Evolutionary conservation across 768 basidiomycete species (phyloP).

Genomic region (Dendrothele bispora): DNA sequence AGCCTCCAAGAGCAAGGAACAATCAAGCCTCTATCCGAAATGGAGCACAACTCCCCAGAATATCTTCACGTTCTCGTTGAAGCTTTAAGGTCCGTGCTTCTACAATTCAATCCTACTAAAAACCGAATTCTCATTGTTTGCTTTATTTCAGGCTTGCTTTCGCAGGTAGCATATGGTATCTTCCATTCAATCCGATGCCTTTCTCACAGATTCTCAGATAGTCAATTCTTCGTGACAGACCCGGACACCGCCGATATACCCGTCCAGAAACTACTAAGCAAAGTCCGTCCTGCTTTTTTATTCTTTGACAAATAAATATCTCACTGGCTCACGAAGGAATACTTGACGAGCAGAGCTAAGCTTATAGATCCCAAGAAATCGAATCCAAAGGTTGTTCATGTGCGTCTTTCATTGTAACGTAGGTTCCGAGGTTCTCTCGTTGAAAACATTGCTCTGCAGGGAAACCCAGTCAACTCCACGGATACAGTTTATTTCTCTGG

Average conservation of each 20-base stretch:
- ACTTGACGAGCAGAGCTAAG: slow-evolving; percentile 76
- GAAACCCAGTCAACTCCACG: slow-evolving; percentile 79
- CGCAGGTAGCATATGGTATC: slow-evolving; percentile 55
- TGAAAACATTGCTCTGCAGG: slow-evolving; percentile 44
- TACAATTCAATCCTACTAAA: not conserved
- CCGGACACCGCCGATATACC: slow-evolving; percentile 79
- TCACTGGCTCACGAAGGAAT: slow-evolving; percentile 53
- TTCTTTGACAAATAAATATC: slow-evolving; percentile 1
- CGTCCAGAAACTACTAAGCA: slow-evolving; percentile 80
- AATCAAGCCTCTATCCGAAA: slow-evolving; percentile 65
- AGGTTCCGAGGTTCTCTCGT: slow-evolving; percentile 8
- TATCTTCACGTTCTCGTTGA: slow-evolving; percentile 90
- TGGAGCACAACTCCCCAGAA: slow-evolving; percentile 88
- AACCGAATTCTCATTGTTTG: slow-evolving; percentile 2
- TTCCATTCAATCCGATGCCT: not conserved
- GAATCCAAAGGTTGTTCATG: slow-evolving; percentile 66
- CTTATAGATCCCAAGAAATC: slow-evolving; percentile 73
- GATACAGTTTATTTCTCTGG: slow-evolving; percentile 96
- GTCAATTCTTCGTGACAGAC: slow-evolving; percentile 89
- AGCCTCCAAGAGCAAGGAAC: slow-evolving; percentile 75
- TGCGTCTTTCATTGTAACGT: slow-evolving; percentile 27
- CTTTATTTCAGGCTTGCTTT: slow-evolving; percentile 56
- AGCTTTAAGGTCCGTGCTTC: slow-evolving; percentile 61
- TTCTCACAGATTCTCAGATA: slow-evolving; percentile 48
- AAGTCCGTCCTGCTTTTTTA: slow-evolving; percentile 42